These are phyloP conservation scores for Haberlea rhodopensis DNA, from an alignment of 257 asterid species.

Conservation along the genomic window DNA sequence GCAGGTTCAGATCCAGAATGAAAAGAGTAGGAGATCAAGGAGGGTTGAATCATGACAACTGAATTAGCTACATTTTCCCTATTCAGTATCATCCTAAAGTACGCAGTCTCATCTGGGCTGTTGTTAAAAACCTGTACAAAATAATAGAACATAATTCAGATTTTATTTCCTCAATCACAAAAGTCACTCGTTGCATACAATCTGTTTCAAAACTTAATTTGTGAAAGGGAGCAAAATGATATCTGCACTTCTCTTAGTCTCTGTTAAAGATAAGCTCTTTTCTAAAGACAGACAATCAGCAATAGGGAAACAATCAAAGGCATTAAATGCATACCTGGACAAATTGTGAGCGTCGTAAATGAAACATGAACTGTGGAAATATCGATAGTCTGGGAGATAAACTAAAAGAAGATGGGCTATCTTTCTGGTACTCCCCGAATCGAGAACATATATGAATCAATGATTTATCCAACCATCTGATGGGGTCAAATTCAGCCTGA, in stretches of 20 bases:
- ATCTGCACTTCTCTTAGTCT: background rate
- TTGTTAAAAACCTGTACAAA: conserved; percentile 79
- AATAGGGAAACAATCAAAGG: conserved; percentile 17
- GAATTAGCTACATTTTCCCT: conserved; percentile 91
- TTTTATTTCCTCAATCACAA: conserved; percentile 5
- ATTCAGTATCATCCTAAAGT: conserved; percentile 86
- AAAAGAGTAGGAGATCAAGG: conserved; percentile 91
- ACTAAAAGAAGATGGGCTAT: conserved; percentile 81
- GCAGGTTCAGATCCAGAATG: conserved; percentile 92
- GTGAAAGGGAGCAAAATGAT: background rate
- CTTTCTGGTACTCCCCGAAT: conserved; percentile 95
- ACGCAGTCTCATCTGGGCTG: conserved; percentile 99
- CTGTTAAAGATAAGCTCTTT: conserved; percentile 8
- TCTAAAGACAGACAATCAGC: background rate
- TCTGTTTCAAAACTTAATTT: conserved; percentile 7
- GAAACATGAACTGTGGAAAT: conserved; percentile 94
- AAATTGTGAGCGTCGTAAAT: conserved; percentile 92
- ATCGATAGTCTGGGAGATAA: conserved; percentile 87
- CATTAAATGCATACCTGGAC: conserved; percentile 63
- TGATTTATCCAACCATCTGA: conserved; percentile 96
- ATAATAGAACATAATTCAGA: conserved; percentile 1
- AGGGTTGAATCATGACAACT: conserved; percentile 98
- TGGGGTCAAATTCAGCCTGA: conserved; percentile 99
- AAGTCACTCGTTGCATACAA: conserved; percentile 5
- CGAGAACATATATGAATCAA: conserved; percentile 91